phyloP scores from a whole-genome alignment of 176 grass and related monocot species.

The Tuctoria greenei region DNA sequence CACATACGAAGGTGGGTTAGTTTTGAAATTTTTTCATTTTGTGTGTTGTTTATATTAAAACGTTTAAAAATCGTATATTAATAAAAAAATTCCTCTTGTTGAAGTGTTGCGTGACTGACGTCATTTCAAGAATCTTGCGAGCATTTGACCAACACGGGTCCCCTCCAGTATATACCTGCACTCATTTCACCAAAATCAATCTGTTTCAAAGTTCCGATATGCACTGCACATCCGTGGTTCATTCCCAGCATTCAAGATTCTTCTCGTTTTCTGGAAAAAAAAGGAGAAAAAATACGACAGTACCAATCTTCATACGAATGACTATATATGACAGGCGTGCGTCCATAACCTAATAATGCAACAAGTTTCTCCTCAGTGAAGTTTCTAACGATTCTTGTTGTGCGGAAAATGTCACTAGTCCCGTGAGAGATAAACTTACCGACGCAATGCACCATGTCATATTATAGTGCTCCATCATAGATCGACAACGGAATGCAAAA shows the following conservation, averaged over 20 bases:
- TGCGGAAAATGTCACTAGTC: background rate
- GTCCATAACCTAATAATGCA: background rate
- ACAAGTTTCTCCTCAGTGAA: background rate
- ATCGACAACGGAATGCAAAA: conserved; percentile 12
- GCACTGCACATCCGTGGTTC: background rate
- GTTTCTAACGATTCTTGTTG: background rate
- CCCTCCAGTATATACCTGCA: background rate
- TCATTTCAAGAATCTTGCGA: conserved; percentile 24
- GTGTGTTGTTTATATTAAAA: too few relatives aligned
- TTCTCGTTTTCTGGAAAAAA: background rate
- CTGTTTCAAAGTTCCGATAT: background rate
- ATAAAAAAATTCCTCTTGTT: too few relatives aligned
- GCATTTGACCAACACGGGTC: background rate
- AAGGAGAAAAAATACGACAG: background rate
- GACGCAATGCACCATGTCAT: background rate
- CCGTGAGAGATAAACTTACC: background rate
- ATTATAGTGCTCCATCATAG: background rate
- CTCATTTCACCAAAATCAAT: background rate
- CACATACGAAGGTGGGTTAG: too few relatives aligned
- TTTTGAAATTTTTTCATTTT: too few relatives aligned
- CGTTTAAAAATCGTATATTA: too few relatives aligned
- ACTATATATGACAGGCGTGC: background rate
- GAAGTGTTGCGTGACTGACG: background rate
- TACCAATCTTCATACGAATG: background rate
- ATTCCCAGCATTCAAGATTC: background rate